These are phyloP conservation scores for Rhododendron griersonianum DNA, from an alignment of 148 eudicot genomes.

Conservation along the genomic window DNA sequence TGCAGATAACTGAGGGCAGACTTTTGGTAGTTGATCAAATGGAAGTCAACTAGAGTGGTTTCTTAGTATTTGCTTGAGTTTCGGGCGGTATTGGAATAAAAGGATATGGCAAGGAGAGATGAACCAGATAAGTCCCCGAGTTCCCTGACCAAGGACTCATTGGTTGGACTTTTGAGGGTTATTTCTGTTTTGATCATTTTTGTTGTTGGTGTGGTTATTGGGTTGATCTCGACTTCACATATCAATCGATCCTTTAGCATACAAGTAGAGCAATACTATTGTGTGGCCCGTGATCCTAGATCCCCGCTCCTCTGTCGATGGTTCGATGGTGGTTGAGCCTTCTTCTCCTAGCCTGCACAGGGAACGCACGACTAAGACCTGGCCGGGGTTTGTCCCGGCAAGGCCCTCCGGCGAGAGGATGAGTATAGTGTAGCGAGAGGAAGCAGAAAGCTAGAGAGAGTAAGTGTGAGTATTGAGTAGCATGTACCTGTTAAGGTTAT, in stretches of 20 bases:
- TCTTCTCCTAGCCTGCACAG: too few relatives aligned
- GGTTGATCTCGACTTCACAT: constrained; percentile 61
- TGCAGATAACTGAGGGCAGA: neutral
- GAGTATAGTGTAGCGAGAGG: too few relatives aligned
- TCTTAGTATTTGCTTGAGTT: neutral
- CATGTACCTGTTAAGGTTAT: too few relatives aligned
- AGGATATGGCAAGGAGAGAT: constrained; percentile 26
- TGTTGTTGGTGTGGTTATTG: constrained; percentile 63
- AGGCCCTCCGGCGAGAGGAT: too few relatives aligned
- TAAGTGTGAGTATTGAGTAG: too few relatives aligned
- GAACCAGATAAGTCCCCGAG: constrained; percentile 22
- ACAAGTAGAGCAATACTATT: constrained; percentile 20
- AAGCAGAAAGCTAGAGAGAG: too few relatives aligned
- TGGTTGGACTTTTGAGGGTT: constrained; percentile 39
- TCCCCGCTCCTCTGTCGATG: too few relatives aligned
- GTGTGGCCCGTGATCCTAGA: too few relatives aligned
- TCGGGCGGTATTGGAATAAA: neutral
- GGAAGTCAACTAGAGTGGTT: neutral
- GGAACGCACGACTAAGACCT: too few relatives aligned
- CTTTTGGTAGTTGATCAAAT: neutral
- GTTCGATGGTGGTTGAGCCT: too few relatives aligned
- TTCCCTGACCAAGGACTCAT: constrained; percentile 39
- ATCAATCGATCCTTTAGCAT: constrained; percentile 39
- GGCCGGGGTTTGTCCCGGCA: too few relatives aligned
- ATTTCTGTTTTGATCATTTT: constrained; percentile 46